A percentile compares a stretch with the other conserved stretches of the same genome.
Evolutionary conservation across 1,284 basidiomycete genomes (phyloP).

Genomic region (Crepidotus sp.): DNA sequence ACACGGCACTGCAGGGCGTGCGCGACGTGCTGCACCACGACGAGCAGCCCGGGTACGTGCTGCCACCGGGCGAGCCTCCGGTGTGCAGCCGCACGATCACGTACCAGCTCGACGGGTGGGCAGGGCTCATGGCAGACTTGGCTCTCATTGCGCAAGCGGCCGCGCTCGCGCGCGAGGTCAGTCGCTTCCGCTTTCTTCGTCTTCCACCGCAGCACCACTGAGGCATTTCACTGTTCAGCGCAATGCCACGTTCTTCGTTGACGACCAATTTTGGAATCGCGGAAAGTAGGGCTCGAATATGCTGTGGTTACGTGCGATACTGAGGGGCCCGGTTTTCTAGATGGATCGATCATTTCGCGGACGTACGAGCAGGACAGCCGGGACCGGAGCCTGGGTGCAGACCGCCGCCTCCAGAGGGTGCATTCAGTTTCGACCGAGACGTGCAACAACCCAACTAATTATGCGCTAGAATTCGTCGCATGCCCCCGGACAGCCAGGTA

Average conservation of each 20-base stretch:
- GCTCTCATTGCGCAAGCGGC: constrained; percentile 59
- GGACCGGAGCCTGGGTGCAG: constrained; percentile 57
- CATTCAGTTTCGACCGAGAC: constrained; percentile 4
- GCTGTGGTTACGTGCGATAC: background rate
- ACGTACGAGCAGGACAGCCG: constrained; percentile 45
- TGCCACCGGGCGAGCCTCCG: constrained; percentile 26
- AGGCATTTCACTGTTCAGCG: constrained; percentile 31
- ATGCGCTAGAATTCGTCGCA: constrained; percentile 52
- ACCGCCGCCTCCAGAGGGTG: constrained; percentile 54
- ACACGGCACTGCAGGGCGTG: constrained; percentile 13
- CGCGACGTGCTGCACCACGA: constrained; percentile 44
- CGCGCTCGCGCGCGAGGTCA: constrained; percentile 54
- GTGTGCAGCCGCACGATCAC: constrained; percentile 56
- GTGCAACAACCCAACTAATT: constrained; percentile 3
- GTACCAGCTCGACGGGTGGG: constrained; percentile 58
- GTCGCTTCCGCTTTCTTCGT: constrained; percentile 15
- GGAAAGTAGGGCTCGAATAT: constrained; percentile 40
- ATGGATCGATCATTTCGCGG: constrained; percentile 59
- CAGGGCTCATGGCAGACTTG: constrained; percentile 55
- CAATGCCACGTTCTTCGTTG: constrained; percentile 45
- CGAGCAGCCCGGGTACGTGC: constrained; percentile 26
- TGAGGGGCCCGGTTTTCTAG: constrained; percentile 26
- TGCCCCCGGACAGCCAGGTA: constrained; percentile 50
- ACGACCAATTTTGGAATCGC: constrained; percentile 59
- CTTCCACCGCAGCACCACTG: background rate